Conservation (phyloP, 495 filamentous ascomycete species). For the Podospora australis region DNA sequence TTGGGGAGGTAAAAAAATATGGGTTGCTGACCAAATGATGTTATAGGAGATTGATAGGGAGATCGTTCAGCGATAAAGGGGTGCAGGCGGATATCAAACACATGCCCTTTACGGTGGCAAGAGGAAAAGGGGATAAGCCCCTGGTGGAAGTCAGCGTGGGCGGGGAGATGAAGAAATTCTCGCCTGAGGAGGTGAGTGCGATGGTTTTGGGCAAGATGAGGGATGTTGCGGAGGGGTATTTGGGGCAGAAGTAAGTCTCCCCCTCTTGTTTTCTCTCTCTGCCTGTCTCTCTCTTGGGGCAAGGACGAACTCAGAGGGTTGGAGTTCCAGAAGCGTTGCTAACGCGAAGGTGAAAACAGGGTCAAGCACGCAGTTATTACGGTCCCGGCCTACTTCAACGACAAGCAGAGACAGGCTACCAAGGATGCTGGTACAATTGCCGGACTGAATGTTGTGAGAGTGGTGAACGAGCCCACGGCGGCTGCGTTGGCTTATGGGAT, state of each 20-base stretch:
- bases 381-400: constrained; percentile 95
- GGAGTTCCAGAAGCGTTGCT: neutral
- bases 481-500: constrained; percentile 79
- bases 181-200: constrained; percentile 76
- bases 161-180: constrained; percentile 57
- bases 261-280: neutral
- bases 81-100: constrained; percentile 74
- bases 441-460: constrained; percentile 86
- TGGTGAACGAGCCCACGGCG: constrained; percentile 85
- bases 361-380: constrained; percentile 93
- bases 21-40: constrained; percentile 2
- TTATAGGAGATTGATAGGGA: constrained; percentile 78
- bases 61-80: constrained; percentile 74
- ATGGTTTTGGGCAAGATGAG: constrained; percentile 90
- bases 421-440: constrained; percentile 90
- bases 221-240: constrained; percentile 82
- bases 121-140: constrained; percentile 65
- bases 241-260: constrained; percentile 57
- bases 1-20: neutral
- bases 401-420: constrained; percentile 89
- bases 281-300: too few species aligned
- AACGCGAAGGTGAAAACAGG: constrained; percentile 10
- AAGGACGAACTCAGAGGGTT: too few species aligned
- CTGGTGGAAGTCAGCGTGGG: constrained; percentile 58
- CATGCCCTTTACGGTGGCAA: constrained; percentile 76